Evolutionary conservation across 192 early-diverging fungal genomes (phyloP).

Genomic region (Podila verticillata): DNA sequence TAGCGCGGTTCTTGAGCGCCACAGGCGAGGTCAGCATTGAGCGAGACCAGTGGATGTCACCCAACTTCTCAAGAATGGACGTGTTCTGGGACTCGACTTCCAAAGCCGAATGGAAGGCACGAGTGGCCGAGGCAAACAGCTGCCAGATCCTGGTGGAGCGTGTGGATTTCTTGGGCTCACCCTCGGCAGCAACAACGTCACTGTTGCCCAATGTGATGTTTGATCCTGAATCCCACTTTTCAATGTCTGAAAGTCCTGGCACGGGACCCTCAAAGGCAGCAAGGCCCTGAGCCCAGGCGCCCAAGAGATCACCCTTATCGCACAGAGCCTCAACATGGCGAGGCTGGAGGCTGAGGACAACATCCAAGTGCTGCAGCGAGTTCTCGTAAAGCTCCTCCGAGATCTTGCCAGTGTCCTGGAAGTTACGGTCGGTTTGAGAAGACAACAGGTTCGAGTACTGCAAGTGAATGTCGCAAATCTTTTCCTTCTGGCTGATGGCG

Average conservation of each 20-base stretch:
- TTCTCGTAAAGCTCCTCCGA: slow-evolving; percentile 47
- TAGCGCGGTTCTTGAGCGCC: slow-evolving; percentile 52
- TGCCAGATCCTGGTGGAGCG: slow-evolving; percentile 52
- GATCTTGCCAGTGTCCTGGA: slow-evolving; percentile 50
- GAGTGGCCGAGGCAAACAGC: slow-evolving; percentile 52
- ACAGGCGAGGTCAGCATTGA: slow-evolving; percentile 51
- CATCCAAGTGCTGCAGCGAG: slow-evolving; percentile 53
- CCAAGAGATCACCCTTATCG: slow-evolving; percentile 63
- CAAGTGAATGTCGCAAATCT: slow-evolving; percentile 55
- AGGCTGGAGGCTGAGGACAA: slow-evolving; percentile 47
- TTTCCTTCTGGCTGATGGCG: slow-evolving; percentile 41
- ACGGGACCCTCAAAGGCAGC: slow-evolving; percentile 31
- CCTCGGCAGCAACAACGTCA: slow-evolving; percentile 26
- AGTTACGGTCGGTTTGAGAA: slow-evolving; percentile 58
- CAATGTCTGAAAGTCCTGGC: slow-evolving; percentile 18
- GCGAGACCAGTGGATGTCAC: slow-evolving; percentile 57
- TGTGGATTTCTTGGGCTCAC: slow-evolving; percentile 13
- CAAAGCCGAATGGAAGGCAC: slow-evolving; percentile 55
- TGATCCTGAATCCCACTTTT: slow-evolving; percentile 28
- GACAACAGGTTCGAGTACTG: slow-evolving; percentile 57
- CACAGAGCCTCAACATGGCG: slow-evolving; percentile 64
- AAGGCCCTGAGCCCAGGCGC: slow-evolving; percentile 55
- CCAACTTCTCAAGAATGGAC: slow-evolving; percentile 61
- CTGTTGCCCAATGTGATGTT: slow-evolving; percentile 29
- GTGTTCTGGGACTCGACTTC: slow-evolving; percentile 59